These are phyloP conservation scores for Dorcoceras hygrometricum DNA, from an alignment of 257 asterid genomes.

Conservation along the genomic window DNA sequence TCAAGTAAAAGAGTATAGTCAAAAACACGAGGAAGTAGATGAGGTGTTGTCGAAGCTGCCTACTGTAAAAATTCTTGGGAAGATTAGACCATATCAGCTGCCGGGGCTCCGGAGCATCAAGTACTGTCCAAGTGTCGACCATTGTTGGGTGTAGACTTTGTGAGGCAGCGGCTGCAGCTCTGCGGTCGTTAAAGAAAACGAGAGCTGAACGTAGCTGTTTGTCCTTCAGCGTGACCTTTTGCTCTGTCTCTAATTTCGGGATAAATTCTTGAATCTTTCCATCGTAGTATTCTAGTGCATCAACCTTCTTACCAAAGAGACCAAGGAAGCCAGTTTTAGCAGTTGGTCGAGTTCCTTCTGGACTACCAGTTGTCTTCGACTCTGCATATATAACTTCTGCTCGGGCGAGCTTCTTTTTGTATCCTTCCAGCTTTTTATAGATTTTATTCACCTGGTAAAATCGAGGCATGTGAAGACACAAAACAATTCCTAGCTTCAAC, in stretches of 20 bases:
- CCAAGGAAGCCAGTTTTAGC: slow-evolving; percentile 74
- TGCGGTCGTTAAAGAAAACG: slow-evolving; percentile 68
- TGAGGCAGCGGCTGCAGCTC: slow-evolving; percentile 75
- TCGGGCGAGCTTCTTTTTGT: slow-evolving; percentile 72
- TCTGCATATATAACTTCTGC: slow-evolving; percentile 60
- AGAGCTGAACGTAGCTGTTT: slow-evolving; percentile 70
- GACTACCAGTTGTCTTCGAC: slow-evolving; percentile 50
- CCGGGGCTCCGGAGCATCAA: slow-evolving; percentile 73
- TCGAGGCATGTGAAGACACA: slow-evolving; percentile 8
- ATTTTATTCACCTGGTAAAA: slow-evolving; percentile 62
- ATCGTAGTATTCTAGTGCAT: slow-evolving; percentile 73
- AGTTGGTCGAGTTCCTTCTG: slow-evolving; percentile 69
- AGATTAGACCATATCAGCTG: slow-evolving; percentile 76
- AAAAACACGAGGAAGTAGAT: slow-evolving; percentile 64
- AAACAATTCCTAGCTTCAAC: neutral
- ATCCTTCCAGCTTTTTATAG: slow-evolving; percentile 69
- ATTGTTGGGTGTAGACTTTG: slow-evolving; percentile 73
- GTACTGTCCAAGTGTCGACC: slow-evolving; percentile 76
- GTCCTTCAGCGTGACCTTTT: slow-evolving; percentile 68
- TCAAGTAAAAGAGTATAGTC: slow-evolving; percentile 84
- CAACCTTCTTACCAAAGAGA: slow-evolving; percentile 70
- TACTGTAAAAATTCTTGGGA: slow-evolving; percentile 45
- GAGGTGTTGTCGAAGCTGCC: slow-evolving; percentile 52
- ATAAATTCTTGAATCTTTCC: slow-evolving; percentile 58
- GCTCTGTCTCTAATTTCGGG: slow-evolving; percentile 65